These are phyloP conservation scores for Mrakiaceae sp. DNA, from an alignment of 1,284 basidiomycete genomes.

Conservation along the genomic window DNA sequence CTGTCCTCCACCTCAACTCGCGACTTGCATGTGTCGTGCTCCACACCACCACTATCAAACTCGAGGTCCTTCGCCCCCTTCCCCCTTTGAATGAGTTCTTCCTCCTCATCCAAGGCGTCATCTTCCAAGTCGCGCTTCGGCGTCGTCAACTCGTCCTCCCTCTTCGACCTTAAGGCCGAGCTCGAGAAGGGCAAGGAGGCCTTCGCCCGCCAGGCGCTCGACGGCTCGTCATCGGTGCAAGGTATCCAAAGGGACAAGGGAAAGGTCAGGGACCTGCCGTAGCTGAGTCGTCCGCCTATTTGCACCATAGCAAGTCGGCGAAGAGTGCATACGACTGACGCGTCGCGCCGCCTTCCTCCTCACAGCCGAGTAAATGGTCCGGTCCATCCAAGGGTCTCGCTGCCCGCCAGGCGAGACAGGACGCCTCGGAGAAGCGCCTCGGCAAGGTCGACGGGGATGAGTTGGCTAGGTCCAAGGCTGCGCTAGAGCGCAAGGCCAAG, in stretches of 20 bases:
- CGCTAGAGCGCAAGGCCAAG: constrained; percentile 11
- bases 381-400: constrained; percentile 11
- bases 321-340: background rate
- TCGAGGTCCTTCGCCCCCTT: too few species aligned
- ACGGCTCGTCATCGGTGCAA: background rate
- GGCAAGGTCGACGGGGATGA: constrained; percentile 10
- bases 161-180: constrained; percentile 15
- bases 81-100: too few species aligned
- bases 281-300: background rate
- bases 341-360: background rate
- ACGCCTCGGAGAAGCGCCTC: background rate
- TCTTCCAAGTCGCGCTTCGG: constrained; percentile 26
- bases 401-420: constrained; percentile 6
- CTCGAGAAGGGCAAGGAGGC: constrained; percentile 15
- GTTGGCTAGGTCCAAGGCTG: constrained; percentile 10
- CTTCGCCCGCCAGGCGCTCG: constrained; percentile 6
- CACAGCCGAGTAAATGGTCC: constrained; percentile 6
- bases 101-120: too few species aligned
- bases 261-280: background rate
- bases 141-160: constrained; percentile 5
- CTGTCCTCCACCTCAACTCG: too few species aligned
- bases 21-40: too few species aligned
- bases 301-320: background rate
- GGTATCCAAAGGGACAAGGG: constrained; percentile 11
- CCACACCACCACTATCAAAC: too few species aligned